Conservation (phyloP, 371 early-diverging fungal species). For the Mucor lusitanicus region DNA sequence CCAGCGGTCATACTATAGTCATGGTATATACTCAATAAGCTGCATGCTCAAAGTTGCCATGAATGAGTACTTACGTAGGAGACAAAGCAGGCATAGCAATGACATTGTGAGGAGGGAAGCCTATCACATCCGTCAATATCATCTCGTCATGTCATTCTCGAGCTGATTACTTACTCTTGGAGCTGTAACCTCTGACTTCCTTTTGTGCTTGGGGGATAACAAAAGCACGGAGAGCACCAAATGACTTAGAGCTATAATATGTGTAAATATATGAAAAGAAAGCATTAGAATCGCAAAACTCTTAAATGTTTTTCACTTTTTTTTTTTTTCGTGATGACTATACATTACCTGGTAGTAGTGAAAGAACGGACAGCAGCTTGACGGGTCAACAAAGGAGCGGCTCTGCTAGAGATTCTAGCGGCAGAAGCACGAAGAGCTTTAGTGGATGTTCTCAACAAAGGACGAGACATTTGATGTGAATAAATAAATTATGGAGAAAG, state of each 20-base stretch:
- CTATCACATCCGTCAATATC: conserved; percentile 25
- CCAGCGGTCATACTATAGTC: conserved; percentile 87
- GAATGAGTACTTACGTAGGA: conserved; percentile 71
- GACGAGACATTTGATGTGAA: conserved; percentile 7
- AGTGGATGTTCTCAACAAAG: conserved; percentile 10
- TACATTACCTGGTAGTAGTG: conserved; percentile 10
- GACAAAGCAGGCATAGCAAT: conserved; percentile 98
- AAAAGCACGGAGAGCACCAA: conserved; percentile 12
- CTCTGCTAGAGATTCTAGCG: conserved; percentile 4
- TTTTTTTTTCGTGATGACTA: neutral
- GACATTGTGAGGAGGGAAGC: conserved; percentile 86
- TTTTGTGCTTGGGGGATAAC: conserved; percentile 1
- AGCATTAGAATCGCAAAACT: neutral
- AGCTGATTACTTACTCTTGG: conserved; percentile 7
- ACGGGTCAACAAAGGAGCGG: conserved; percentile 8
- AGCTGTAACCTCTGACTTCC: conserved; percentile 8
- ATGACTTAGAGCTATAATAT: neutral
- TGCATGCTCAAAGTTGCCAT: neutral
- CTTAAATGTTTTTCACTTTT: neutral
- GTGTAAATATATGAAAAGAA: no score
- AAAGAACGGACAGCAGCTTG: conserved; percentile 3
- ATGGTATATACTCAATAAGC: neutral
- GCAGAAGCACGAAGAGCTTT: neutral
- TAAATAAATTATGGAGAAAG: neutral
- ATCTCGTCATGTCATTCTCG: neutral